phyloP scores from a whole-genome alignment of 192 early-diverging fungal genomes.

The Backusella macrospora region DNA sequence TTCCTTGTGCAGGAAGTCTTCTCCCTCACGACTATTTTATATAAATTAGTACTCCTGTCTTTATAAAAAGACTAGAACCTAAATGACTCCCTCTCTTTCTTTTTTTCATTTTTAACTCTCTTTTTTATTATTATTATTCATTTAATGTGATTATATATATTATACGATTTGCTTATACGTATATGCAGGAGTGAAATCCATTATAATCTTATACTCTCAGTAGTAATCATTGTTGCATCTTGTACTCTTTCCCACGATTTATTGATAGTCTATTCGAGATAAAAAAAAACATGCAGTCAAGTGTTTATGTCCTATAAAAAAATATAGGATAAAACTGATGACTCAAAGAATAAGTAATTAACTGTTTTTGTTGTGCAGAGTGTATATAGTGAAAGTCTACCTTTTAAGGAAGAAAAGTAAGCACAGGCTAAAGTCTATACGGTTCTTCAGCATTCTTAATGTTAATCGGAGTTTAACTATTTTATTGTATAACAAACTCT shows the following conservation, averaged over 20 bases:
- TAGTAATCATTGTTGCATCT: neutral
- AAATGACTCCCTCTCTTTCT: too few relatives aligned
- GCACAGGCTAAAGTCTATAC: neutral
- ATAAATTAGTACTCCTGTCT: too few relatives aligned
- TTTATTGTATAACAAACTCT: slow-evolving; percentile 1
- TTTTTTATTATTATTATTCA: too few relatives aligned
- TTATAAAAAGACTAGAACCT: too few relatives aligned
- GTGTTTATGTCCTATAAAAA: neutral
- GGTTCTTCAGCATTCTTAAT: neutral
- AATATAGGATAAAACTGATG: neutral
- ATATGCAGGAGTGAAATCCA: neutral
- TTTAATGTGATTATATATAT: too few relatives aligned
- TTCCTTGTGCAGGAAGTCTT: too few relatives aligned
- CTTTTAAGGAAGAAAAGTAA: neutral
- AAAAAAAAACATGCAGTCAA: neutral
- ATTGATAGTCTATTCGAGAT: slow-evolving; percentile 1
- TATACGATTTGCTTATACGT: neutral
- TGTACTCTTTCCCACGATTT: slow-evolving; percentile 12
- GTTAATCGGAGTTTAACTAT: neutral
- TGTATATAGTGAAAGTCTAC: slow-evolving; percentile 7
- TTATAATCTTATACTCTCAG: neutral
- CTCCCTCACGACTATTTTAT: too few relatives aligned
- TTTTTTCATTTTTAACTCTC: too few relatives aligned
- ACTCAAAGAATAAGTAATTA: neutral
- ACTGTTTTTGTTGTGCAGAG: neutral